phyloP scores from a whole-genome alignment of 257 asterid species.

The Cordia subcordata region DNA sequence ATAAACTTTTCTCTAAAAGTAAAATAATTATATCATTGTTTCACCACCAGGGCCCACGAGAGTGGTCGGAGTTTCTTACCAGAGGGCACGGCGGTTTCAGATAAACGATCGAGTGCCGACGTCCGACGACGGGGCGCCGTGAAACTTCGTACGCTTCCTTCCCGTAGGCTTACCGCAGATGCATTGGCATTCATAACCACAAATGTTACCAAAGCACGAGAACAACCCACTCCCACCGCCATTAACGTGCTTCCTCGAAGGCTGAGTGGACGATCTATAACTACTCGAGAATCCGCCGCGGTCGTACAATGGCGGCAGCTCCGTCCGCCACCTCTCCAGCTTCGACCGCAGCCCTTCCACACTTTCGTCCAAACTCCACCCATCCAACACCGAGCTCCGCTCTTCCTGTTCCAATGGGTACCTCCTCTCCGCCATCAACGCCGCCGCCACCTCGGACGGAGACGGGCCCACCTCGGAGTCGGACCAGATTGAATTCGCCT shows the following conservation, averaged over 20 bases:
- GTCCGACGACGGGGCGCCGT: slow-evolving; percentile 46
- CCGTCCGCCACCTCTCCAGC: slow-evolving; percentile 86
- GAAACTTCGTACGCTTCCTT: slow-evolving; percentile 24
- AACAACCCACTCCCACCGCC: slow-evolving; percentile 42
- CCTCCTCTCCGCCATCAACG: slow-evolving; percentile 30
- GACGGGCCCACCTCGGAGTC: slow-evolving; percentile 89
- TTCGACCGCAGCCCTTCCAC: slow-evolving; percentile 79
- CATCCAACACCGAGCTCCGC: slow-evolving; percentile 70
- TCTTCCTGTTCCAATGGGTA: slow-evolving; percentile 58
- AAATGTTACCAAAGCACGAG: slow-evolving; percentile 72
- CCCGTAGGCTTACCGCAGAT: slow-evolving; percentile 71
- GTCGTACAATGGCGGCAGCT: slow-evolving; percentile 74
- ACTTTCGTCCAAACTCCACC: slow-evolving; percentile 92
- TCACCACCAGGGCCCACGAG: no score
- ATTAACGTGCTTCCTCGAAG: slow-evolving; percentile 22
- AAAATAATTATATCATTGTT: no score
- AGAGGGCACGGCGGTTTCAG: slow-evolving; percentile 25
- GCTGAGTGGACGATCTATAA: slow-evolving; percentile 38
- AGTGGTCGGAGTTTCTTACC: background rate
- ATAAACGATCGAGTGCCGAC: slow-evolving; percentile 41
- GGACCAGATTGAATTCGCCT: slow-evolving; percentile 40
- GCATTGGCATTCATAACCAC: slow-evolving; percentile 80
- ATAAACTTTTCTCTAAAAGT: no score
- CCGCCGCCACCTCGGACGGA: slow-evolving; percentile 85
- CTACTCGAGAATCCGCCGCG: slow-evolving; percentile 54